Evolutionary conservation across 2,329 filamentous ascomycete species (phyloP), one percentile per base, ranked within the genome.

Genomic region (Tolypocladium ovalisporum): DNA sequence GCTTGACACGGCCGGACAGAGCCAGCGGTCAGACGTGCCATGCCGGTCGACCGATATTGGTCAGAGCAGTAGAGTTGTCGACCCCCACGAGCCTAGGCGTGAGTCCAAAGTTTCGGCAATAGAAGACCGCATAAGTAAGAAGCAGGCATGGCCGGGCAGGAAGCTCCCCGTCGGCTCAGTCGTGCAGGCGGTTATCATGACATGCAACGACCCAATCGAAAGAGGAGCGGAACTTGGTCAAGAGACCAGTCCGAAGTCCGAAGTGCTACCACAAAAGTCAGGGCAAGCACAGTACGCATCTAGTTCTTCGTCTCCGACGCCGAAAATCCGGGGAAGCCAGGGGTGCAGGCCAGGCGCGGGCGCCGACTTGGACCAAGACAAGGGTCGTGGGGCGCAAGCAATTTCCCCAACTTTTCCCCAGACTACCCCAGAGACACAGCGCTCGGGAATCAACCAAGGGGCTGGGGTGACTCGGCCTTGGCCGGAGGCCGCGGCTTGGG

Each of bases 251-350:
- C n/a, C n/a, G n/a, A n/a, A n/a, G n/a, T n/a, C n/a, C n/a, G n/a
- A n/a, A n/a, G n/a, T n/a, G n/a, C n/a, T n/a, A n/a, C n/a, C n/a
- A n/a, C n/a, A n/a, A n/a, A n/a, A 37, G 36, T 17, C 32, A 22
- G 36, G 35, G 24, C 19, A 39, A 39, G 52, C 52, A 53, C 19
- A 36, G 51, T 36, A 29, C 32, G 51, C n/a, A 24, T 49, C 35
- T 39, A 24, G 32, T 52, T 42, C 47, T 32, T 37, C 35, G 42
- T 27, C 36, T 29, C 36, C 27, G 12, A 52, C 19, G 22, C 61
- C 55, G 47, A 66, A 62, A 70, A 68, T 70, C 68, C 63, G 68
- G 68, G 68, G 68, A 69, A 70, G 62, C 51, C 68, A 68, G 66
- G 68, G 67, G 65, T 67, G 58, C 61, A 60, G 52, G 56, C 54